Base-by-base conservation (phyloP, 2,329 filamentous ascomycete species). In the Paracoccidioides lutzii region DNA sequence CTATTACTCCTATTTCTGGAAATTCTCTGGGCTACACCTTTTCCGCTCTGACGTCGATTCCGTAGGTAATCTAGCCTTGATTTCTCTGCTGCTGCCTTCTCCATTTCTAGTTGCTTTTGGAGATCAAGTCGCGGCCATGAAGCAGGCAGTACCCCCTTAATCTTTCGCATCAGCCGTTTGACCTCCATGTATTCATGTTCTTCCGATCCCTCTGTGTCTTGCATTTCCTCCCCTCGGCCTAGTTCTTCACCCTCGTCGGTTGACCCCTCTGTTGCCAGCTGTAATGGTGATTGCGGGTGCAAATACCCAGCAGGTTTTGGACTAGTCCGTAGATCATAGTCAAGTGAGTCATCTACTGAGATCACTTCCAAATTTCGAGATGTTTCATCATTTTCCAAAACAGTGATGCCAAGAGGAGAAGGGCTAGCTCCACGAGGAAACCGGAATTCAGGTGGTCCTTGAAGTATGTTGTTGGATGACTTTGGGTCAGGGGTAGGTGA, bases 81-180 rank as follows among this genome's bases (percentile, higher is more conserved):
- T 37, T 52, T 59, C 50, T 57, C 53, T 1, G 55, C 50, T 10
- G 37, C 33, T 44, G 53, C 48, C 53, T 52, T 62, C 49, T 63
- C 66, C 46, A 53, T 41, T 40, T 49, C 33, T 62, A 58, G 62
- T n/a, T 67, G 67, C 40, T 65, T 65, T 56, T 69, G 67, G 50
- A 67, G 65, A 59, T 75, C 67, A 50, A 76, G 64, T 53, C 71
- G 67, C 30, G 73, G 58, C 71, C 73, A 77, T 30, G 75, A 77
- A 5, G 75, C 75, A 15, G 75, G 75, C 30, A 78, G 65, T 30
- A 77, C 75, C 32, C 75, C 75, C 57, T 72, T 72, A 10, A 75
- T 76, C 52, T 61, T 70, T 33, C 72, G 71, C 50, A 66, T 64
- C 9, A 75, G 46, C 9, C 38, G 38, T 7, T 32, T 37, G 38